A percentile compares a stretch with the other conserved stretches of the same genome.
These are phyloP conservation scores for Rhodofomes roseus DNA, from an alignment of 1,284 basidiomycete species.

Conservation along the genomic window DNA sequence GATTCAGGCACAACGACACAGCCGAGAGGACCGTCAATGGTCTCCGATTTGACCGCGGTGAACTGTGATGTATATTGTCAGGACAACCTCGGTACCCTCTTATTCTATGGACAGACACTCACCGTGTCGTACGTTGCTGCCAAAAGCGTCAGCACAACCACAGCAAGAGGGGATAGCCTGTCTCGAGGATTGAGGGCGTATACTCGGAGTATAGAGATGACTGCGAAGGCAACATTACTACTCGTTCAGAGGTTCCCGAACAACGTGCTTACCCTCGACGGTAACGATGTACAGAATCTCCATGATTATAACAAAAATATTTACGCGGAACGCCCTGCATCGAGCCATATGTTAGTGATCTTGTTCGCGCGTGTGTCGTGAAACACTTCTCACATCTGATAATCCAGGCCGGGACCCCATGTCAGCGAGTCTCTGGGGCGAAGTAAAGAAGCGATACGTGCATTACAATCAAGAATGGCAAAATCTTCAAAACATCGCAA, in stretches of 20 bases:
- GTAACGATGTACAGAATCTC: background rate
- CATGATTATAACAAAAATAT: background rate
- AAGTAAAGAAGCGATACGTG: background rate
- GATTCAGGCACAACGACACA: no score
- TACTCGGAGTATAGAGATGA: background rate
- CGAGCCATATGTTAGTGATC: no score
- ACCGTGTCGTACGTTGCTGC: background rate
- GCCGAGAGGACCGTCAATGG: background rate
- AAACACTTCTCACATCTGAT: background rate
- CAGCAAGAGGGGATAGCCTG: background rate
- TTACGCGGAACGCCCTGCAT: background rate
- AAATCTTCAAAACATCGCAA: background rate
- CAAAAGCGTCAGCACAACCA: background rate
- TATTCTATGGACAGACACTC: background rate
- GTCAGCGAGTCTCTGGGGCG: background rate
- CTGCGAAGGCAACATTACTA: background rate
- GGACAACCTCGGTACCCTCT: background rate
- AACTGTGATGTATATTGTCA: background rate
- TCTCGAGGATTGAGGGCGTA: background rate
- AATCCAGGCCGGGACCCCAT: background rate
- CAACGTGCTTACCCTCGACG: background rate
- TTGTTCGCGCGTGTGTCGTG: no score
- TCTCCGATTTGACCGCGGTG: background rate
- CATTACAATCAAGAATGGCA: background rate
- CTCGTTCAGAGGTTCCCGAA: background rate